Evolutionary conservation across 306 rosid species (phyloP).

Genomic region (Dryas alaskensis): DNA sequence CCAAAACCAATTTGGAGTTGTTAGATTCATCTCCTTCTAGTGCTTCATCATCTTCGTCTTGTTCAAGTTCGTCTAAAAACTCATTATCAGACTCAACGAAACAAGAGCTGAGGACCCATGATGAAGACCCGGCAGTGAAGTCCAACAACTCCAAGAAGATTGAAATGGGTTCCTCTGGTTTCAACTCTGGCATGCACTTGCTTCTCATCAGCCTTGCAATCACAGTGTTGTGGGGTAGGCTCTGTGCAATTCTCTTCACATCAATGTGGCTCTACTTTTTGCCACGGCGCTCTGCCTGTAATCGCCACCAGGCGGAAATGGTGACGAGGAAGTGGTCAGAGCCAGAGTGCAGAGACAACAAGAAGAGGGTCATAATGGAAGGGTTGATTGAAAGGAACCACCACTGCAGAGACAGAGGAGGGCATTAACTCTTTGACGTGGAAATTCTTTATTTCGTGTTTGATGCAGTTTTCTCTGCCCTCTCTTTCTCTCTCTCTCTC

Average conservation of each 20-base stretch:
- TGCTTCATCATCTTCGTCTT: constrained; percentile 28
- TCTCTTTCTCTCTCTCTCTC: constrained; percentile 1
- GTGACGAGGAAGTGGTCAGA: constrained; percentile 28
- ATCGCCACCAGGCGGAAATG: constrained; percentile 9
- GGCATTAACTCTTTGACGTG: constrained; percentile 42
- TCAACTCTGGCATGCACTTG: constrained; percentile 33
- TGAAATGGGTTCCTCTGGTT: constrained; percentile 8
- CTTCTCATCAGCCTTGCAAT: constrained; percentile 46
- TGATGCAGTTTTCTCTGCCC: constrained; percentile 7
- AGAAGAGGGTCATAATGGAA: constrained; percentile 32
- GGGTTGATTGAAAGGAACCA: constrained; percentile 31
- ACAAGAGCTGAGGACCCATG: neutral
- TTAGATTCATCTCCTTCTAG: constrained; percentile 15
- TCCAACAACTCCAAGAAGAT: constrained; percentile 1
- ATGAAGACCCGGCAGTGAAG: constrained; percentile 23
- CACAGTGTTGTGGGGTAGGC: constrained; percentile 55
- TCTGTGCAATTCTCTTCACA: constrained; percentile 40
- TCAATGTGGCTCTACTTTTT: constrained; percentile 43
- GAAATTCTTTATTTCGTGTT: constrained; percentile 35
- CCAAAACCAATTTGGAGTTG: neutral
- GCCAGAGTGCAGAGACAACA: constrained; percentile 20
- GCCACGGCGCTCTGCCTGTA: constrained; percentile 16
- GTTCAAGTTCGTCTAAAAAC: constrained; percentile 16
- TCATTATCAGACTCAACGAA: neutral
- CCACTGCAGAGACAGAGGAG: constrained; percentile 11